These are phyloP conservation scores for Rhinocladiella similis DNA, from an alignment of 2,329 filamentous ascomycete genomes.

Conservation along the genomic window DNA sequence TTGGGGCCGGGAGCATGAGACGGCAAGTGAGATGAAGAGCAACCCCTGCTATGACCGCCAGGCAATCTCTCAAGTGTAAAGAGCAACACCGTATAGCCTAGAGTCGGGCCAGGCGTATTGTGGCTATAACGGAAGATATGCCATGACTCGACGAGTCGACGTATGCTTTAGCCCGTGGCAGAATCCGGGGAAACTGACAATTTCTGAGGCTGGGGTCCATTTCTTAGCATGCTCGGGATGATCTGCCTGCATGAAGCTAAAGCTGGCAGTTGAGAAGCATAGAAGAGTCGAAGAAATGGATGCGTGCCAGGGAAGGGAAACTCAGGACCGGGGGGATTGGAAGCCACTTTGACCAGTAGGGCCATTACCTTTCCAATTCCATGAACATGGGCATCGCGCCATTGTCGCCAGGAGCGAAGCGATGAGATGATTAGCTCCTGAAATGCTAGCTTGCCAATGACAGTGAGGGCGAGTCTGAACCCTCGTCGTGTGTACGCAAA, in stretches of 20 bases:
- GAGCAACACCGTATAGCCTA: neutral
- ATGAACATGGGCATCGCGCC: neutral
- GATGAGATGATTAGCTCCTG: neutral
- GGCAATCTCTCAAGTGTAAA: neutral
- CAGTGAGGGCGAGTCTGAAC: neutral
- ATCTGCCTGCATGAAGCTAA: neutral
- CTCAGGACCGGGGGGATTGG: neutral
- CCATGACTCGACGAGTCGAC: neutral
- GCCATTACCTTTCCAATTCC: neutral
- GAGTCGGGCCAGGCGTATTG: neutral
- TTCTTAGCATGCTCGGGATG: neutral
- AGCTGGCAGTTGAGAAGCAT: neutral
- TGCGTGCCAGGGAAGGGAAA: neutral
- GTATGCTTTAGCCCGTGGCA: neutral
- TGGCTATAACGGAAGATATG: neutral
- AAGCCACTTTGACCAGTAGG: neutral
- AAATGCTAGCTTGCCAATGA: neutral
- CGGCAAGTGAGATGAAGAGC: neutral
- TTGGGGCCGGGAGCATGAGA: neutral
- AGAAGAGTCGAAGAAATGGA: neutral
- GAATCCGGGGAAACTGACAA: slow-evolving; percentile 16
- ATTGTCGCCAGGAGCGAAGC: neutral
- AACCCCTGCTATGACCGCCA: neutral
- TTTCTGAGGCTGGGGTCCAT: neutral
- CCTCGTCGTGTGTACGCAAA: neutral